phyloP scores from a whole-genome alignment of 164 flowering plant species.

The Magnolia officinalis region DNA sequence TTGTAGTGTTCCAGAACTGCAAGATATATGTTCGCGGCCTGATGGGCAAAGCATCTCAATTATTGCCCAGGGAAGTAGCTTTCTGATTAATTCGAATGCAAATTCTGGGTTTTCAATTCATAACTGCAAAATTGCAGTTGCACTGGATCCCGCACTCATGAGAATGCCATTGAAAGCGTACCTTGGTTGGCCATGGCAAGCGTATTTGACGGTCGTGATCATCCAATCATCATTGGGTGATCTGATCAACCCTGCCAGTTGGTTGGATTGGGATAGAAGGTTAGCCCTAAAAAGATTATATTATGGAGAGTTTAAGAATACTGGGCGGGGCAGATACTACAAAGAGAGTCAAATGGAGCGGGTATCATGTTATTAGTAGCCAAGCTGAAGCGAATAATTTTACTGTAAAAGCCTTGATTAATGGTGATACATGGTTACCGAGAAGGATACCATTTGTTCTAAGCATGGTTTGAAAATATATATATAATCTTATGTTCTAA shows the following conservation, averaged over 20 bases:
- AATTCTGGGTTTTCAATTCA: constrained; percentile 19
- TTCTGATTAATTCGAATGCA: constrained; percentile 4
- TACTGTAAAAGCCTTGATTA: no score
- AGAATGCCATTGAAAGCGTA: constrained; percentile 4
- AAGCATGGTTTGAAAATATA: no score
- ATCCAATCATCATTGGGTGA: constrained; percentile 9
- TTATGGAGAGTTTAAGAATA: no score
- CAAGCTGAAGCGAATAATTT: no score
- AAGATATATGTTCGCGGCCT: constrained; percentile 18
- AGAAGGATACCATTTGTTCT: no score
- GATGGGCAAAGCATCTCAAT: constrained; percentile 11
- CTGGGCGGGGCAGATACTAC: no score
- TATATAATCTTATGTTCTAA: no score
- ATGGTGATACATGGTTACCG: no score
- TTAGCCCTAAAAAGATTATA: no score
- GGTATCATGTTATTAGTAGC: no score
- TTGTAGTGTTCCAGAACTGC: constrained; percentile 28
- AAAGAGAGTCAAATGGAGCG: no score
- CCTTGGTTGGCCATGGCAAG: constrained; percentile 21
- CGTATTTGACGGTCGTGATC: constrained; percentile 17
- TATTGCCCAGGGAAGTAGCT: constrained; percentile 18
- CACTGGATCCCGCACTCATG: constrained; percentile 7
- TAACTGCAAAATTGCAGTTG: constrained; percentile 2
- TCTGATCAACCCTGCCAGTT: constrained; percentile 10
- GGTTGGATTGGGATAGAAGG: constrained; percentile 9